Percentiles rank a stretch among this genome's conserved stretches.
phyloP scores from a whole-genome alignment of 2,329 filamentous ascomycete genomes.

The Aureobasidium sp. region DNA sequence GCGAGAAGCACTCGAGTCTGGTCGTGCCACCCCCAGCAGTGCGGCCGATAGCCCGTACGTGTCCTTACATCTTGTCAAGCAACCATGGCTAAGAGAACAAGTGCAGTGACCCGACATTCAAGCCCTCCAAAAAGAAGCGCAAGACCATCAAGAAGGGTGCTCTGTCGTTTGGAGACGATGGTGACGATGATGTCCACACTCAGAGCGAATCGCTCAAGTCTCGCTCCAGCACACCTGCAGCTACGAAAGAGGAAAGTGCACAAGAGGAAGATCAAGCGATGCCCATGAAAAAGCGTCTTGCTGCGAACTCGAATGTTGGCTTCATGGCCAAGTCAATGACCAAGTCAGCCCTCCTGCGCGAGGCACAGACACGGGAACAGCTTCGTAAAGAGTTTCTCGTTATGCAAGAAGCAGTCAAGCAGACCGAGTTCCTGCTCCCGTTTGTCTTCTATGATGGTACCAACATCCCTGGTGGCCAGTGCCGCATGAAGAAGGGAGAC shows the following conservation, averaged over 20 bases:
- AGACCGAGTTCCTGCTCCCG: conserved; percentile 80
- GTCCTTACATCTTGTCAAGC: conserved; percentile 20
- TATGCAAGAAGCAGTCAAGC: conserved; percentile 80
- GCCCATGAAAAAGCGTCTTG: conserved; percentile 47
- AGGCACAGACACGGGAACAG: conserved; percentile 68
- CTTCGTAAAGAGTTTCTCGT: conserved; percentile 72
- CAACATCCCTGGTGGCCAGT: conserved; percentile 75
- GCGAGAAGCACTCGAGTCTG: conserved; percentile 13
- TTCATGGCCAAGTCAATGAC: conserved; percentile 68
- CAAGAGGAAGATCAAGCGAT: conserved; percentile 21
- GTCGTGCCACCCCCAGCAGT: conserved; percentile 44
- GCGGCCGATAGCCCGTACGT: conserved; percentile 45
- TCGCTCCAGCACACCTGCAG: conserved; percentile 2
- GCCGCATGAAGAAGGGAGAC: conserved; percentile 88
- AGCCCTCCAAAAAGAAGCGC: conserved; percentile 53
- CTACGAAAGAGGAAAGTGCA: not conserved
- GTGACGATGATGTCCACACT: conserved; percentile 32
- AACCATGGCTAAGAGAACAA: conserved; percentile 47
- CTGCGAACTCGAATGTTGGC: conserved; percentile 55
- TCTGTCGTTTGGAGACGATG: conserved; percentile 63
- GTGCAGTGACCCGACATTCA: conserved; percentile 49
- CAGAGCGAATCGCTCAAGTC: conserved; percentile 5
- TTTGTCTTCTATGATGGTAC: conserved; percentile 97
- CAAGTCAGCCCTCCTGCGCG: conserved; percentile 68
- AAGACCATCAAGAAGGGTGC: conserved; percentile 50